phyloP scores from a whole-genome alignment of 805 yeast genomes.

The Candida vartiovaarae region DNA sequence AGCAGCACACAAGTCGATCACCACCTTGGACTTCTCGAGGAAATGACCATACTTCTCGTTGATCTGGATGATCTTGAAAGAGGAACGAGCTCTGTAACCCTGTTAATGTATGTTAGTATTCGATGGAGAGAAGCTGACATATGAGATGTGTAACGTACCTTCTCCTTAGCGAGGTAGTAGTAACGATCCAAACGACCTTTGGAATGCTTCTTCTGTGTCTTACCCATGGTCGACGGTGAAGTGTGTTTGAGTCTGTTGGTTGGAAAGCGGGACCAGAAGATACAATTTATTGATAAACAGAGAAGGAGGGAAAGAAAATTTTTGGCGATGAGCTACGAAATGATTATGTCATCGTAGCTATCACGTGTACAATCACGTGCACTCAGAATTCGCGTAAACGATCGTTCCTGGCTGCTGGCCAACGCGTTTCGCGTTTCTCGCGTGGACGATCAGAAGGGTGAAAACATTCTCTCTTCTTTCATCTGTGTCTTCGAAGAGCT shows the following conservation, averaged over 20 bases:
- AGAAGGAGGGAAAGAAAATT: background rate
- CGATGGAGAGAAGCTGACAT: background rate
- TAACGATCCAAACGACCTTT: conserved; percentile 99
- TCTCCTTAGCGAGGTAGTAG: conserved; percentile 94
- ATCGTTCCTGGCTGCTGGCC: too few relatives aligned
- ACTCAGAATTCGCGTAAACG: too few relatives aligned
- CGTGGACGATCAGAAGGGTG: too few relatives aligned
- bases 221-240: conserved; percentile 52
- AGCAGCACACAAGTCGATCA: conserved; percentile 97
- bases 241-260: too few relatives aligned
- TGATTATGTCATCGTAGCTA: background rate
- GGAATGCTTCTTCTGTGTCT: conserved; percentile 88
- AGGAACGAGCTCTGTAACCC: conserved; percentile 98
- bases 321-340: conserved; percentile 4
- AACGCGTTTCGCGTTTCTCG: too few relatives aligned
- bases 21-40: conserved; percentile 89
- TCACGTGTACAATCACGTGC: too few relatives aligned
- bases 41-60: conserved; percentile 97
- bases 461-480: too few relatives aligned
- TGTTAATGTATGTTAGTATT: conserved; percentile 9
- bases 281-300: too few relatives aligned
- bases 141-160: conserved; percentile 26
- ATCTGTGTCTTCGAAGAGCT: too few relatives aligned
- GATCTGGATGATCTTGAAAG: conserved; percentile 89
- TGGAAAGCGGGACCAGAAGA: background rate